Conservation (phyloP, 345 rosid species). For the Anastatica hierochuntica region DNA sequence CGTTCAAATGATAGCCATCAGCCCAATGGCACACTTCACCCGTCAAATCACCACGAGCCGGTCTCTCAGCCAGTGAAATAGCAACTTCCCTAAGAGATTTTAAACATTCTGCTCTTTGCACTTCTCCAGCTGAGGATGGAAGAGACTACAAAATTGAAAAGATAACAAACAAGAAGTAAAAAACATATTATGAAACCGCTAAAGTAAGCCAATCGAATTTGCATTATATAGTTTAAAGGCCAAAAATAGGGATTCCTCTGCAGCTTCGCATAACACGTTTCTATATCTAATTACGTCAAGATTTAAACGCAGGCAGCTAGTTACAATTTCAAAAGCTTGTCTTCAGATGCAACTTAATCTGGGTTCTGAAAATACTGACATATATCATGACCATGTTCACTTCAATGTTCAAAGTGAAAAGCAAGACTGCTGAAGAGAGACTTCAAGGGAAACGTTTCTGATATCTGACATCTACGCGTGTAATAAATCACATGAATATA, state of each 20-base stretch:
- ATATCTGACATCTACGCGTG: conserved; percentile 7
- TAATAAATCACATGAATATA: conserved; percentile 10
- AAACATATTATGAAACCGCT: conserved; percentile 2
- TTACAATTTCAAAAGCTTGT: not conserved
- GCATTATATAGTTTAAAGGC: not conserved
- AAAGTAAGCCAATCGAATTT: conserved; percentile 6
- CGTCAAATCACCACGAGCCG: conserved; percentile 94
- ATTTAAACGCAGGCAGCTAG: not conserved
- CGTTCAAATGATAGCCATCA: conserved; percentile 91
- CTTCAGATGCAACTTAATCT: not conserved
- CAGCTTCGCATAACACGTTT: not conserved
- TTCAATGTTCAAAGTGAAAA: not conserved
- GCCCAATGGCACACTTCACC: conserved; percentile 99
- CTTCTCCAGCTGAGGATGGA: conserved; percentile 73
- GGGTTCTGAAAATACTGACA: not conserved
- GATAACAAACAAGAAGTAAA: not conserved
- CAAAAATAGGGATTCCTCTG: conserved; percentile 4
- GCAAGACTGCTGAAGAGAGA: not conserved
- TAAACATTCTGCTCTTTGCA: conserved; percentile 86
- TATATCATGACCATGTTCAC: not conserved
- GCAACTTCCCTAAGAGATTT: conserved; percentile 83
- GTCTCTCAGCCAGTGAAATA: conserved; percentile 91
- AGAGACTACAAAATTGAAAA: conserved; percentile 49
- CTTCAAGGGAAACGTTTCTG: not conserved
- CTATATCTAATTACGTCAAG: not conserved